Evolutionary conservation across 2,329 filamentous ascomycete species (phyloP).

Genomic region (Pseudopyrenochaeta lycopersici): DNA sequence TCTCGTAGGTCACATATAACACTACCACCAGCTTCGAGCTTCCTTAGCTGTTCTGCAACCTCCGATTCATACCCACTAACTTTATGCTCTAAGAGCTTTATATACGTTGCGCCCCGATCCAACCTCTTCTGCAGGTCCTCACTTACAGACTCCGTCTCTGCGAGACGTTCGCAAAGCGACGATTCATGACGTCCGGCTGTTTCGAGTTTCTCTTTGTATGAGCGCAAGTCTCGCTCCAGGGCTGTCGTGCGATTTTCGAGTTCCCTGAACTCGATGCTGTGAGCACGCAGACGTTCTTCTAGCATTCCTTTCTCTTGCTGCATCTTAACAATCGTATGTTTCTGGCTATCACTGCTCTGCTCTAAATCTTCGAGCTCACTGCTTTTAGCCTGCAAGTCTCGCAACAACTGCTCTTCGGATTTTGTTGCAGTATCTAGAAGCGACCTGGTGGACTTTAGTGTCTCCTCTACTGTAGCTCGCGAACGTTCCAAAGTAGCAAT

Average conservation of each 20-base stretch:
- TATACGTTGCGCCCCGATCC: slow-evolving; percentile 29
- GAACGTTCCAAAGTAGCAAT: slow-evolving; percentile 41
- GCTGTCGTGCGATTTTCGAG: slow-evolving; percentile 29
- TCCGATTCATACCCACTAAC: slow-evolving; percentile 30
- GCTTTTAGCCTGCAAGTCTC: slow-evolving; percentile 34
- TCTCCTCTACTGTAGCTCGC: slow-evolving; percentile 28
- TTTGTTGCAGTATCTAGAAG: slow-evolving; percentile 27
- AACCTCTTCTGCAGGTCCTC: slow-evolving; percentile 25
- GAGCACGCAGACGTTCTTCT: slow-evolving; percentile 26
- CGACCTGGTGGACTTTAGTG: slow-evolving; percentile 29
- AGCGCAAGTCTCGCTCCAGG: slow-evolving; percentile 30
- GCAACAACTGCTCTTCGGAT: slow-evolving; percentile 30
- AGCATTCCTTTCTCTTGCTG: slow-evolving; percentile 34
- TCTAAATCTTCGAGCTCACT: slow-evolving; percentile 40
- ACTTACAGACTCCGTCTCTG: slow-evolving; percentile 28
- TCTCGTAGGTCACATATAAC: slow-evolving; percentile 35
- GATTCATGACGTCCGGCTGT: slow-evolving; percentile 30
- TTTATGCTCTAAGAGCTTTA: slow-evolving; percentile 32
- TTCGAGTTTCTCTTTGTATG: slow-evolving; percentile 28
- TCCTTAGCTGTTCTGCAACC: slow-evolving; percentile 32
- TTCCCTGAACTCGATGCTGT: slow-evolving; percentile 26
- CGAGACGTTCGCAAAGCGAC: slow-evolving; percentile 30
- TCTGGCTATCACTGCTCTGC: slow-evolving; percentile 16
- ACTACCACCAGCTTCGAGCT: slow-evolving; percentile 29
- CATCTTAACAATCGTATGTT: slow-evolving; percentile 30